These are phyloP conservation scores for Fusarium chuoi DNA, from an alignment of 2,329 filamentous ascomycete genomes.

Conservation along the genomic window DNA sequence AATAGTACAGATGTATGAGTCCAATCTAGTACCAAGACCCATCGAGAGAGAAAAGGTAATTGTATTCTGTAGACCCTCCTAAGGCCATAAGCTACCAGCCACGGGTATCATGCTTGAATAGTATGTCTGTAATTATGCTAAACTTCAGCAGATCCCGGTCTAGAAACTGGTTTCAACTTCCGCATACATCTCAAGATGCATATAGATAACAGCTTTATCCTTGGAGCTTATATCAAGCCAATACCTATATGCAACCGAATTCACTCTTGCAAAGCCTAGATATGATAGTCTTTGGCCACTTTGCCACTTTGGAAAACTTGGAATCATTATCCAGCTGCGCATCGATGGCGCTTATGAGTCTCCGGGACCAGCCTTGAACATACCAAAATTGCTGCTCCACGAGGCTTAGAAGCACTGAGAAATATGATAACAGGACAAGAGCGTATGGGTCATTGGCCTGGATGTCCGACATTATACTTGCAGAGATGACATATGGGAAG, in stretches of 20 bases:
- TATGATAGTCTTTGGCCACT: background rate
- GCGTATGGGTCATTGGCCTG: background rate
- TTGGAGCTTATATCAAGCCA: background rate
- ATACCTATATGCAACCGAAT: rapidly evolving
- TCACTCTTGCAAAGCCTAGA: rapidly evolving
- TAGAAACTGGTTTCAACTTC: rapidly evolving
- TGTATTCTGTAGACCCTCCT: background rate
- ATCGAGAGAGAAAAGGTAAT: background rate
- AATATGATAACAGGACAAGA: background rate
- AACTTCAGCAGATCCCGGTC: background rate
- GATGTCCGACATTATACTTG: background rate
- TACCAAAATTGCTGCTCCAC: background rate
- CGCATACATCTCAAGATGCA: background rate
- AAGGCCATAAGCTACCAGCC: rapidly evolving
- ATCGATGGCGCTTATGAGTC: background rate
- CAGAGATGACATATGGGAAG: background rate
- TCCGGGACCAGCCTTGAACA: background rate
- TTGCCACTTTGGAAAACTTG: background rate
- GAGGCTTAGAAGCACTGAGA: background rate
- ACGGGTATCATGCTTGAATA: background rate
- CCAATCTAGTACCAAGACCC: background rate
- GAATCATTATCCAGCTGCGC: background rate
- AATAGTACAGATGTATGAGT: background rate
- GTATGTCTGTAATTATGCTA: rapidly evolving
- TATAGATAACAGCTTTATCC: background rate